Percentiles rank a stretch among this genome's conserved stretches.
phyloP scores from a whole-genome alignment of 2,329 filamentous ascomycete genomes.

The Aureobasidium lini region DNA sequence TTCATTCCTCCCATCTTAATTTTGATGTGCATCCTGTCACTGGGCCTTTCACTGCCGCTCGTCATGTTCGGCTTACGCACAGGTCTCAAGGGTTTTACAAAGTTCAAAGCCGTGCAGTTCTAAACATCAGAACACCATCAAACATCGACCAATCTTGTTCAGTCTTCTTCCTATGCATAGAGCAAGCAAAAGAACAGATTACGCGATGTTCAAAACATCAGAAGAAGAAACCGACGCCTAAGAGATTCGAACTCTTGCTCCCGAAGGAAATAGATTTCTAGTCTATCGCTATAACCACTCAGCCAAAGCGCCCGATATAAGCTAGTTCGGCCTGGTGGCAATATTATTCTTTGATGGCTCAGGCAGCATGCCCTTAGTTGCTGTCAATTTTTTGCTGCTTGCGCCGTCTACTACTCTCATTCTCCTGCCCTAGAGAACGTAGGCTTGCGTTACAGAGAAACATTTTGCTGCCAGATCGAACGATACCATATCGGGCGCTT shows the following conservation, averaged over 20 bases:
- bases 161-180: neutral
- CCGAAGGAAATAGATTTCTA: slow-evolving; percentile 12
- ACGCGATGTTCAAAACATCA: neutral
- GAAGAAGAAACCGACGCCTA: neutral
- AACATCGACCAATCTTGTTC: neutral
- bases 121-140: neutral
- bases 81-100: neutral
- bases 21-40: too few relatives aligned
- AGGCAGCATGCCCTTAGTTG: too few relatives aligned
- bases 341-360: too few relatives aligned
- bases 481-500: too few relatives aligned
- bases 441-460: too few relatives aligned
- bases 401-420: too few relatives aligned
- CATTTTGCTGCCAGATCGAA: too few relatives aligned
- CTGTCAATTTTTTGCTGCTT: too few relatives aligned
- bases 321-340: neutral
- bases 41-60: too few relatives aligned
- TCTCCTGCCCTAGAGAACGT: too few relatives aligned
- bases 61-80: too few relatives aligned
- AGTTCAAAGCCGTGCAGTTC: neutral
- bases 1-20: too few relatives aligned
- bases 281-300: slow-evolving; percentile 13
- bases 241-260: slow-evolving; percentile 5
- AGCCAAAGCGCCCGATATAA: slow-evolving; percentile 1
- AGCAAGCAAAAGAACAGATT: neutral